phyloP scores from a whole-genome alignment of 805 yeast genomes.

The Wickerhamiella alocasiicola region DNA sequence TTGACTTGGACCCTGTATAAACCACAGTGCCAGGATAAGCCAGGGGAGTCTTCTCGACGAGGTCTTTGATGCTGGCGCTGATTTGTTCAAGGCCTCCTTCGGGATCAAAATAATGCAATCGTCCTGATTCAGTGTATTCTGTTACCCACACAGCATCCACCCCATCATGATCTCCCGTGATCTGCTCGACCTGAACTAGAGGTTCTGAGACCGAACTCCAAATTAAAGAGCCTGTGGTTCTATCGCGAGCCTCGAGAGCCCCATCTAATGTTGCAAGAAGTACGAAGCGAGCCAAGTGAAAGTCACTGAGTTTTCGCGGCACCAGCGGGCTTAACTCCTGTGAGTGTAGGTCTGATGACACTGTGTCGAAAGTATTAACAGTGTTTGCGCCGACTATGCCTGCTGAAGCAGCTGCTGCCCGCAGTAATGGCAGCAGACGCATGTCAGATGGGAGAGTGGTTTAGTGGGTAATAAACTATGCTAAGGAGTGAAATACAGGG shows the following conservation, averaged over 20 bases:
- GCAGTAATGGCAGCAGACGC: constrained; percentile 6
- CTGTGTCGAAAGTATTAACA: no score
- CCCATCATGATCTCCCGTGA: constrained; percentile 11
- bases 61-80: constrained; percentile 65
- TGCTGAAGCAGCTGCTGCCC: constrained; percentile 1
- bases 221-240: constrained; percentile 57
- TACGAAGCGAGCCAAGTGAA: constrained; percentile 44
- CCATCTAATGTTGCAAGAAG: constrained; percentile 72
- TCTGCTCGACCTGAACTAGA: constrained; percentile 35
- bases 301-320: constrained; percentile 30
- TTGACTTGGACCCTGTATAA: constrained; percentile 72
- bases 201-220: constrained; percentile 65
- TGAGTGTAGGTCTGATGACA: not conserved
- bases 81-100: constrained; percentile 64
- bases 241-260: constrained; percentile 63
- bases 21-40: constrained; percentile 57
- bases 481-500: no score
- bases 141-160: constrained; percentile 50
- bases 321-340: constrained; percentile 13
- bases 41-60: constrained; percentile 77
- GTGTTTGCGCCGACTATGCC: not conserved
- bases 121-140: constrained; percentile 81
- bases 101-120: constrained; percentile 65
- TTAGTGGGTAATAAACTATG: no score
- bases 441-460: no score